phyloP scores from a whole-genome alignment of 306 rosid genomes.

The Quercus mongolica region DNA sequence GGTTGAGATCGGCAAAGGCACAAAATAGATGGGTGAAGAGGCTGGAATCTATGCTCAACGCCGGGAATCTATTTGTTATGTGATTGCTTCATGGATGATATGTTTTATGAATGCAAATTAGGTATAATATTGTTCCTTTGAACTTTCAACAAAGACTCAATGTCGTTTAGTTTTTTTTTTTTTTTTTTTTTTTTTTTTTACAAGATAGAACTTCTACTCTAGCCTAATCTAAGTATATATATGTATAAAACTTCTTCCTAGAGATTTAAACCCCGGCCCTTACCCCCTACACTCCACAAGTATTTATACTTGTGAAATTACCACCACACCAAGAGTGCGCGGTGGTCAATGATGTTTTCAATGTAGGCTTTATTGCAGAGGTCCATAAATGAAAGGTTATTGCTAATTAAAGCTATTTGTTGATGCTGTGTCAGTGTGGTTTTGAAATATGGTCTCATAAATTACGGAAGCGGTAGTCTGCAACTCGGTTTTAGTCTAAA shows the following conservation, averaged over 20 bases:
- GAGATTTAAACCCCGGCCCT: too few relatives aligned
- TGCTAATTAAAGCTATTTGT: neutral
- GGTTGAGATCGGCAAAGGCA: conserved; percentile 43
- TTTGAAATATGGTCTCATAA: neutral
- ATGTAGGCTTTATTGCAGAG: neutral
- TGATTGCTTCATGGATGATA: too few relatives aligned
- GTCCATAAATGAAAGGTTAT: neutral
- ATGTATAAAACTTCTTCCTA: too few relatives aligned
- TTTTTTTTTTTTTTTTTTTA: too few relatives aligned
- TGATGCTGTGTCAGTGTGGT: neutral
- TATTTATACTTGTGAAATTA: too few relatives aligned
- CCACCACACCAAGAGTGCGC: too few relatives aligned
- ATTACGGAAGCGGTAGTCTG: neutral
- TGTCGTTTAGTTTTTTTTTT: too few relatives aligned
- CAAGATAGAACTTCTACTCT: too few relatives aligned
- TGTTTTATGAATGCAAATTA: neutral
- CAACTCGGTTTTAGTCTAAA: neutral
- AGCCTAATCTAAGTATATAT: too few relatives aligned
- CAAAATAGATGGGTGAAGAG: conserved; percentile 66
- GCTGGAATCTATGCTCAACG: conserved; percentile 37
- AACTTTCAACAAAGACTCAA: too few relatives aligned
- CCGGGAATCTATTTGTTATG: neutral
- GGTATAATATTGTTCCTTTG: neutral
- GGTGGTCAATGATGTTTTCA: too few relatives aligned
- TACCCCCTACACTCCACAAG: too few relatives aligned